Conservation (phyloP, 2,329 filamentous ascomycete genomes). For the Calonectria hongkongensis region DNA sequence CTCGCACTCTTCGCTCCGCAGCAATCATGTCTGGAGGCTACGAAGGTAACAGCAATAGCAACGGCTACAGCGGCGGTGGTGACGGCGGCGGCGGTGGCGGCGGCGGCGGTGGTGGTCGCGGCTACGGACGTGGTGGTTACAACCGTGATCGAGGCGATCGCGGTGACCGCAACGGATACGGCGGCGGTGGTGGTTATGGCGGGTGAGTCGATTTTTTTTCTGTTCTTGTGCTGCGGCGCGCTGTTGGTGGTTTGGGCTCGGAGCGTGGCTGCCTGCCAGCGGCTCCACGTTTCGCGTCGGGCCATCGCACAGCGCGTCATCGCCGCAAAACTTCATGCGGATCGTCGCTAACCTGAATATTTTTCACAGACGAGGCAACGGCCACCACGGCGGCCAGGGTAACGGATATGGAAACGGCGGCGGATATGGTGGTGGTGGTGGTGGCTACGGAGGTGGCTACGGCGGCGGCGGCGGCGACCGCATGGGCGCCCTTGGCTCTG, state of each 20-base stretch:
- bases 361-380: slow-evolving; percentile 68
- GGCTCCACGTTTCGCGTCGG: slow-evolving; percentile 33
- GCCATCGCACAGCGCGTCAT: slow-evolving; percentile 39
- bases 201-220: slow-evolving; percentile 59
- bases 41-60: slow-evolving; percentile 44
- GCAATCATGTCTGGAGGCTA: slow-evolving; percentile 67
- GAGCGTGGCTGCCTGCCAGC: slow-evolving; percentile 38
- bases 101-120: slow-evolving; percentile 55
- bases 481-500: slow-evolving; percentile 93
- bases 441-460: slow-evolving; percentile 61
- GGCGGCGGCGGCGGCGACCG: slow-evolving; percentile 88
- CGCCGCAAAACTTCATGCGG: slow-evolving; percentile 31
- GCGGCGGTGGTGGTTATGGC: slow-evolving; percentile 58
- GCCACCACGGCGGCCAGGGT: slow-evolving; percentile 47
- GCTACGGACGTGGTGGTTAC: slow-evolving; percentile 60
- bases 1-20: slow-evolving; percentile 41
- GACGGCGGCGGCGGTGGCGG: slow-evolving; percentile 57
- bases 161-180: slow-evolving; percentile 65
- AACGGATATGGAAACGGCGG: slow-evolving; percentile 64
- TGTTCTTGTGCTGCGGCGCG: slow-evolving; percentile 30
- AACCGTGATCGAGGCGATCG: slow-evolving; percentile 67
- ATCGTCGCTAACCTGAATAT: slow-evolving; percentile 60
- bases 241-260: slow-evolving; percentile 37
- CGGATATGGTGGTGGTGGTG: slow-evolving; percentile 60
- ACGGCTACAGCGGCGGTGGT: slow-evolving; percentile 55